phyloP scores from a whole-genome alignment of 2,329 filamentous ascomycete species.

The Epichloe elymi region DNA sequence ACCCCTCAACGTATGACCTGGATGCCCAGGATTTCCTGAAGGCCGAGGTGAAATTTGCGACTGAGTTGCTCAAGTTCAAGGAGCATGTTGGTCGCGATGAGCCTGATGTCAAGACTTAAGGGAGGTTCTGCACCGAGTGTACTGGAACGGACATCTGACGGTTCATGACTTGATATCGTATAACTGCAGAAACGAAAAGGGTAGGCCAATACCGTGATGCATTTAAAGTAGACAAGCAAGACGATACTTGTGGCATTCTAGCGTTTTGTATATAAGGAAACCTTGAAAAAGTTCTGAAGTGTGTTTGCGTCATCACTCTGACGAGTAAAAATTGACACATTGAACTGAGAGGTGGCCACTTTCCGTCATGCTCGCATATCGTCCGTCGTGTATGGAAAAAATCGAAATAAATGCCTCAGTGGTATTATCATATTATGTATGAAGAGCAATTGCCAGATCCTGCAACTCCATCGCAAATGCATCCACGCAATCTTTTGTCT shows the following conservation, averaged over 20 bases:
- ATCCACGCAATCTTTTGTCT: not conserved
- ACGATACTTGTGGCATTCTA: not conserved
- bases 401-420: not conserved
- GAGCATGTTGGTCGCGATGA: slow-evolving; percentile 85
- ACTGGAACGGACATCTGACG: not conserved
- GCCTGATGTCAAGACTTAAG: slow-evolving; percentile 89
- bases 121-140: not conserved
- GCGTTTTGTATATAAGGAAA: not conserved
- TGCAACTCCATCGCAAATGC: not conserved
- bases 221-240: not conserved
- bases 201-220: not conserved
- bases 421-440: not conserved
- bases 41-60: slow-evolving; percentile 76
- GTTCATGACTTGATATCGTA: not conserved
- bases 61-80: slow-evolving; percentile 80
- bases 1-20: slow-evolving; percentile 61
- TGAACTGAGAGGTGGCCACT: not conserved
- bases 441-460: not conserved
- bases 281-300: not conserved
- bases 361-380: not conserved
- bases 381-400: not conserved
- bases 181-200: not conserved
- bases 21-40: slow-evolving; percentile 91
- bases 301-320: not conserved
- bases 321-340: not conserved